A percentile compares a stretch with the other conserved stretches of the same genome.
These are phyloP conservation scores for Eucalyptus sideroxylon DNA, from an alignment of 345 rosid genomes.

Conservation along the genomic window DNA sequence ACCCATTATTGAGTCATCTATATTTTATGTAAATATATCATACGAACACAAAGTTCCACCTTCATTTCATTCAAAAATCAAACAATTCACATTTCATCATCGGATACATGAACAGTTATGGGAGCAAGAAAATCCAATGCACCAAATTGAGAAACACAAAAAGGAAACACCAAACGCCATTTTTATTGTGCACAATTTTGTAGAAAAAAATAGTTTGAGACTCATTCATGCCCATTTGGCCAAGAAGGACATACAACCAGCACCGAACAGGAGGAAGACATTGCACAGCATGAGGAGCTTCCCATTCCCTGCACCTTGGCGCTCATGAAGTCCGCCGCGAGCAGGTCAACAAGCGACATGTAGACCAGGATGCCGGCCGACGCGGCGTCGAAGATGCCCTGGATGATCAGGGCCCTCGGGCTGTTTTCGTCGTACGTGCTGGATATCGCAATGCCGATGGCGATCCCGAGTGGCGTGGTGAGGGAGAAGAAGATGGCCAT, in stretches of 20 bases:
- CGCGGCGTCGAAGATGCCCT: slow-evolving; percentile 45
- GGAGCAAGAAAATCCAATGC: neutral
- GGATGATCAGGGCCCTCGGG: slow-evolving; percentile 34
- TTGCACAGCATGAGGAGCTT: neutral
- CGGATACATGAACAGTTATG: neutral
- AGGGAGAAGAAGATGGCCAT: slow-evolving; percentile 56
- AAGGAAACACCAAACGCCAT: neutral
- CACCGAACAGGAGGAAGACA: neutral
- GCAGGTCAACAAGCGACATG: slow-evolving; percentile 1
- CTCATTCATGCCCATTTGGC: slow-evolving; percentile 3
- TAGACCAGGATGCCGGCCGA: slow-evolving; percentile 66
- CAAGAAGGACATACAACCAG: neutral
- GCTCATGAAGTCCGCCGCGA: slow-evolving; percentile 1
- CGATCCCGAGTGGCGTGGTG: slow-evolving; percentile 56
- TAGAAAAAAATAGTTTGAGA: neutral
- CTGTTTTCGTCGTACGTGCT: slow-evolving; percentile 31
- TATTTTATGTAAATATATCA: neutral
- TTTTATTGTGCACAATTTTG: neutral
- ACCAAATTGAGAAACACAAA: neutral
- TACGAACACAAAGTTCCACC: neutral
- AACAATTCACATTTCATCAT: neutral
- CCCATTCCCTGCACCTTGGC: neutral
- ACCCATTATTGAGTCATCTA: neutral
- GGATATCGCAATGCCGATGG: slow-evolving; percentile 38
- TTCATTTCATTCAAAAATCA: neutral